Evolutionary conservation across 208 protist species (phyloP).

Genomic region (Trypanosomatidae sp.): DNA sequence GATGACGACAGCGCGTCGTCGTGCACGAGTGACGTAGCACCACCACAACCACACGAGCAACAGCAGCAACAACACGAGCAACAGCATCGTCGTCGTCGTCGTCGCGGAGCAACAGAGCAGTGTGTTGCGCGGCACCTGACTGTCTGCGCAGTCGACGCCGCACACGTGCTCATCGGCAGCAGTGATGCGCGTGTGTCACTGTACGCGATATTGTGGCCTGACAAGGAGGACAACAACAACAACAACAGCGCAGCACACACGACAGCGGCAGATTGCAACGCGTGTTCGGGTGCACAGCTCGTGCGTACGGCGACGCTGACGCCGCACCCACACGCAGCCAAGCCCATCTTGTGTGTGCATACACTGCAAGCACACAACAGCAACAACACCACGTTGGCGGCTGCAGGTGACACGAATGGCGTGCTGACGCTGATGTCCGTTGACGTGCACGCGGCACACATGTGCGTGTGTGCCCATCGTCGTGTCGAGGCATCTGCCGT

Average conservation of each 20-base stretch:
- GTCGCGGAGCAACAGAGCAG: too few relatives aligned
- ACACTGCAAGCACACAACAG: background rate
- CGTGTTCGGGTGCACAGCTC: too few relatives aligned
- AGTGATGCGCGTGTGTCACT: constrained; percentile 42
- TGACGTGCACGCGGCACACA: constrained; percentile 1
- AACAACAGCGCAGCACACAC: too few relatives aligned
- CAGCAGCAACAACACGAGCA: too few relatives aligned
- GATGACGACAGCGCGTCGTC: too few relatives aligned
- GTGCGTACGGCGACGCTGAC: background rate
- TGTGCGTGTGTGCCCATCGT: background rate
- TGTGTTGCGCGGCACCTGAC: constrained; percentile 42
- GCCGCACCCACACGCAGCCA: constrained; percentile 4
- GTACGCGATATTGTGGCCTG: too few relatives aligned
- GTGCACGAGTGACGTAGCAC: too few relatives aligned
- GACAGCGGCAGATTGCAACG: background rate
- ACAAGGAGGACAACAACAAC: too few relatives aligned
- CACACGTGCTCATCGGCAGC: constrained; percentile 27
- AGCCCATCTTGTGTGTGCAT: constrained; percentile 38
- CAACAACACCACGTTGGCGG: background rate
- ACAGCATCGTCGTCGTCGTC: background rate
- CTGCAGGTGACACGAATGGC: constrained; percentile 47
- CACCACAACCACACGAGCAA: too few relatives aligned
- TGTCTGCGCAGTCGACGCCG: constrained; percentile 10
- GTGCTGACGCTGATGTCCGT: constrained; percentile 15
- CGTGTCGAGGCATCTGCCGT: constrained; percentile 21